Evolutionary conservation across 1,139 yeast species (phyloP), one percentile per base, ranked within the genome.

Genomic region (Sugiyamaella novakii): DNA sequence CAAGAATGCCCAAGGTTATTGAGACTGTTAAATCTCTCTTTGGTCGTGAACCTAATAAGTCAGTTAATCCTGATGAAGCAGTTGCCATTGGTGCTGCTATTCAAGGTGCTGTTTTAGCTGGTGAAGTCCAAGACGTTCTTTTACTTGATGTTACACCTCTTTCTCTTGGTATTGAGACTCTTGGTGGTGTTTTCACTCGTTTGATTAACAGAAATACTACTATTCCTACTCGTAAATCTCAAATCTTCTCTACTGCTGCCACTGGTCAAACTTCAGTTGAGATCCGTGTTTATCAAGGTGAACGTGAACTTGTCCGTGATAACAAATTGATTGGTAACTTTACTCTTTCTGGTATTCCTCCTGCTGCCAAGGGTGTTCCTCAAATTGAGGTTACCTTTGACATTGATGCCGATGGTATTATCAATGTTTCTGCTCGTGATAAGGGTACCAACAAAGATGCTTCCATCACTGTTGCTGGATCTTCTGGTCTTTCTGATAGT

Each of bases 1-100:
- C 98, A 57, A 88, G 99, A 80, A 92, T 92, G 98, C 99, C 99
- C 75, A 94, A 92, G 84, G 98, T 92, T 69, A 79, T 88, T 59
- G 97, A 89, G 71, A 91, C 98, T 65, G 98, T 92, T 71, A 91
- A 89, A 78, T 73, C 80, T 59, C 78, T 92, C 65, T 92, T 92
- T 74, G 94, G 94, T 71, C 87, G 82, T 74, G 96, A 92, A 69
- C 97, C 98, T 68, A 87, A 95, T 61, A 94, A 92, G 82, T 91
- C 96, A 61, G 98, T 92, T 69, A 94, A 92, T 86, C 99, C 99
- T 65, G 98, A 92, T 74, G 98, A 92, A 79, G 99, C 98, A 59
- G 99, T 92, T 62, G 98, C 98, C 68, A 88, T 92, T 77, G 99
- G 99, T 79, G 98, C 98, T 61, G 98, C 98, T 60, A 92, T 92